Conservation (phyloP, 805 yeast species). For the Kuraishia floccosa region DNA sequence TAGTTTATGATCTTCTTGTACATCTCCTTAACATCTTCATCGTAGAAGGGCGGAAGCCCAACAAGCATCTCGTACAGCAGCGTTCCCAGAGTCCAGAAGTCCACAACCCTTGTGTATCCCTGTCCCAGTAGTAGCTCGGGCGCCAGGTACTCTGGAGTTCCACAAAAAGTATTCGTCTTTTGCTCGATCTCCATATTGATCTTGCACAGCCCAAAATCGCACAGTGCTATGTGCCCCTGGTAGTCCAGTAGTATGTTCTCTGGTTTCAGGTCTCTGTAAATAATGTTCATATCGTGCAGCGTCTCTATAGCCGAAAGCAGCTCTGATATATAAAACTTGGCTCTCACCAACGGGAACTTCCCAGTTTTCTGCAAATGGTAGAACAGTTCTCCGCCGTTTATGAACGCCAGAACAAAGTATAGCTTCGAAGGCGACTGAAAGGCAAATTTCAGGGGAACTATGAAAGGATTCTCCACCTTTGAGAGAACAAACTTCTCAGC, state of each 20-base stretch:
- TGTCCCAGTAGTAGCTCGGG: slow-evolving; percentile 87
- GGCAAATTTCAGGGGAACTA: slow-evolving; percentile 91
- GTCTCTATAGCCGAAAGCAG: slow-evolving; percentile 87
- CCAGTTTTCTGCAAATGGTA: slow-evolving; percentile 91
- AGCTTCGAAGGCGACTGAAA: slow-evolving; percentile 96
- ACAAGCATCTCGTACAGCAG: slow-evolving; percentile 92
- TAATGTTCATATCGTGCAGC: slow-evolving; percentile 81
- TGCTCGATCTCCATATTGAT: slow-evolving; percentile 87
- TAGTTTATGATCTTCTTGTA: slow-evolving; percentile 87
- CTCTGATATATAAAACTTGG: slow-evolving; percentile 92
- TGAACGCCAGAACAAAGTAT: slow-evolving; percentile 81
- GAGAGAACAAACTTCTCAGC: slow-evolving; percentile 96
- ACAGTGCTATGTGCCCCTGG: slow-evolving; percentile 94
- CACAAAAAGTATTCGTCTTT: slow-evolving; percentile 86
- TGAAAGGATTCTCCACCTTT: slow-evolving; percentile 86
- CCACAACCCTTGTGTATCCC: slow-evolving; percentile 93
- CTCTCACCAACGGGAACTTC: slow-evolving; percentile 75
- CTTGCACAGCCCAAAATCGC: slow-evolving; percentile 96
- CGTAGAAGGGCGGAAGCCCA: slow-evolving; percentile 95
- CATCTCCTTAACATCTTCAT: slow-evolving; percentile 88
- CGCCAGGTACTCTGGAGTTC: slow-evolving; percentile 95
- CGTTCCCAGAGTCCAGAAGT: slow-evolving; percentile 98
- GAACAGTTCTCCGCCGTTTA: slow-evolving; percentile 95
- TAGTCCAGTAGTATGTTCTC: slow-evolving; percentile 90
- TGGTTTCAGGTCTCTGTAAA: slow-evolving; percentile 92